Base-by-base conservation (phyloP, 73 alveolate genomes). In the Urostyla sp. region DNA sequence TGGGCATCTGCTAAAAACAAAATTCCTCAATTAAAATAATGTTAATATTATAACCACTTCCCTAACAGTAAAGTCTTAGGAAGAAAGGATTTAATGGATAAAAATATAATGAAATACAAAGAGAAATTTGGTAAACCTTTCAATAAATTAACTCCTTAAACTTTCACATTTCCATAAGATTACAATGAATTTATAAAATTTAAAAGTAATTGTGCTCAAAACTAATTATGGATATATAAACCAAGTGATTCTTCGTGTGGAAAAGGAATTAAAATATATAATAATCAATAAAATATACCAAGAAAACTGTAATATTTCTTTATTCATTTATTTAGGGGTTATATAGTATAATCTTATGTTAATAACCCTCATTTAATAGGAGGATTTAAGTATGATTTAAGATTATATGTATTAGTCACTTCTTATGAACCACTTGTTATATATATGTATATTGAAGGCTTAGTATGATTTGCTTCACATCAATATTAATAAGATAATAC, bases 371-470 rank as follows among this genome's bases (percentile, higher is more conserved):
- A 80, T 66, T 82, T 90, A 30, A 78, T 90, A 13, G 24, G 81
- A 43, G 89, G 89, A 7, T 55, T 50, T 49, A 90, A 90, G 79
- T 90, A 80, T 81, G 94, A 90, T 73, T 49, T 90, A 49, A 79
- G 96, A 63, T 52, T 86, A n/a, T 90, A 90, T 60, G 87, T 86
- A 27, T 82, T 90, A 48, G 92, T 90, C 6, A 86, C 96, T 38
- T 75, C 90, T 0, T 85, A 44, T 31, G 80, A 73, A 30, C 97
- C 97, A 30, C 58, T 91, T 30, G 76, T 67, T 28, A 66, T 87
- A 11, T 87, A 82, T 66, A 28, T 84, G 75, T 79, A 53, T 58
- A 77, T 60, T 77, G 87, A 44, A 30, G 90, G 92, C 76, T 60
- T 88, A 49, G 88, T 48, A 55, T 82, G 88, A 80, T 91, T 91